Conservation (phyloP, 768 basidiomycete species). For the Mycena rosella region DNA sequence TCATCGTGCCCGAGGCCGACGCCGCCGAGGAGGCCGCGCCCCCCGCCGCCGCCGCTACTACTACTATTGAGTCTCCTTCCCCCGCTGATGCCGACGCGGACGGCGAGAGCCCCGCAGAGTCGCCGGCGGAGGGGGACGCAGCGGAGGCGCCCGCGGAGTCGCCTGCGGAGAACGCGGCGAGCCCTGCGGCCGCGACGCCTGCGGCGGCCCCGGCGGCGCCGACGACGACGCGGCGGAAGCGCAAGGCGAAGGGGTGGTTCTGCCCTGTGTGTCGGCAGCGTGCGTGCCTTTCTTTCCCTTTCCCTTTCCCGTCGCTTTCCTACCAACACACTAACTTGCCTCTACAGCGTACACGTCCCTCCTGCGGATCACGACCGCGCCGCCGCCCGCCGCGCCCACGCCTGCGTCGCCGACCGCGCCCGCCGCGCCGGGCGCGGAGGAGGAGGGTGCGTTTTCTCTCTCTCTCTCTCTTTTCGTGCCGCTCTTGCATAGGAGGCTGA, state of each 20-base stretch:
- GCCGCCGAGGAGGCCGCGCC: slow-evolving; percentile 46
- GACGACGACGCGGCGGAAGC: slow-evolving; percentile 75
- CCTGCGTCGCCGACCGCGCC: slow-evolving; percentile 36
- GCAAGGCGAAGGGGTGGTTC: slow-evolving; percentile 97
- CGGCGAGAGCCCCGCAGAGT: slow-evolving; percentile 19
- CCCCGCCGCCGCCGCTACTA: too few species aligned
- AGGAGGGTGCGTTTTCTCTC: slow-evolving; percentile 3
- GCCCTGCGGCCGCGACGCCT: slow-evolving; percentile 6
- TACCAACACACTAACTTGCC: not conserved
- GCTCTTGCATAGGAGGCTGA: too few species aligned
- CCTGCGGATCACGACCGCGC: slow-evolving; percentile 81
- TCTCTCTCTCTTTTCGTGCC: not conserved
- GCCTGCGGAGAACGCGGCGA: not conserved
- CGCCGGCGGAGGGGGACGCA: slow-evolving; percentile 10
- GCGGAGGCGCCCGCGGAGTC: slow-evolving; percentile 31
- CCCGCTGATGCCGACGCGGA: slow-evolving; percentile 49
- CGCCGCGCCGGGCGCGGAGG: slow-evolving; percentile 15
- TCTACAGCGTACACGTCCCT: slow-evolving; percentile 86
- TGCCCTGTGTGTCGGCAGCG: slow-evolving; percentile 97
- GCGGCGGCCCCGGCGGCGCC: slow-evolving; percentile 36
- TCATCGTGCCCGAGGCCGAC: slow-evolving; percentile 68
- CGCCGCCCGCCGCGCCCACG: slow-evolving; percentile 55
- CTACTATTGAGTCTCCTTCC: slow-evolving; percentile 40
- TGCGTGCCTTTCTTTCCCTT: slow-evolving; percentile 57
- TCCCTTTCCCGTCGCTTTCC: not conserved